These are phyloP conservation scores for Cocos nucifera DNA, from an alignment of 176 grass and related monocot species.

Conservation along the genomic window DNA sequence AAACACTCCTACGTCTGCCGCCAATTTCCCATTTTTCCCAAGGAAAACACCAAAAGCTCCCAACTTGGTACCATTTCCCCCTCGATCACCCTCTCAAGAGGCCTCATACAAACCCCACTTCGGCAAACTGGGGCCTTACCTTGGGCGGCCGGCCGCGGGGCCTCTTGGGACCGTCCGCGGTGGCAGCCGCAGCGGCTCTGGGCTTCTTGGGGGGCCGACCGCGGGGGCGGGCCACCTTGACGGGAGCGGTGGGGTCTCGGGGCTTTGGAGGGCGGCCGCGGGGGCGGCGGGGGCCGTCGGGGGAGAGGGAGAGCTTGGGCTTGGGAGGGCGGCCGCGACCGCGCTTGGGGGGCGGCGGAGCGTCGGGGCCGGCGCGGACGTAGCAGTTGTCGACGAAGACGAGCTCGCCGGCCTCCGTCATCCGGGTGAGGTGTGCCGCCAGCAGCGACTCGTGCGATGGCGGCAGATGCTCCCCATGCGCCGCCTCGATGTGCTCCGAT, in stretches of 20 bases:
- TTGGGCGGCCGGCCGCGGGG: conserved; percentile 12
- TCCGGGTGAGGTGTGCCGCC: conserved; percentile 4
- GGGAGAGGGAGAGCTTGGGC: neutral
- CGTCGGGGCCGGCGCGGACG: neutral
- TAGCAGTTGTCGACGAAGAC: neutral
- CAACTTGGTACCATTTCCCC: too few species aligned
- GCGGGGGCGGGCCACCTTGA: conserved; percentile 8
- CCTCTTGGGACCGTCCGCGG: neutral
- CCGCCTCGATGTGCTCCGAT: neutral
- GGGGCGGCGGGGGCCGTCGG: neutral
- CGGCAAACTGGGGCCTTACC: conserved; percentile 4
- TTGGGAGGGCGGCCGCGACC: too few species aligned
- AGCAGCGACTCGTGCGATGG: conserved; percentile 2
- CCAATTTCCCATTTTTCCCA: too few species aligned
- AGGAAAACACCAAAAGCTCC: too few species aligned
- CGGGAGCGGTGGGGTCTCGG: neutral
- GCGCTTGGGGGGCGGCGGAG: too few species aligned
- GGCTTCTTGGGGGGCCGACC: conserved; percentile 3
- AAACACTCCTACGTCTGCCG: too few species aligned
- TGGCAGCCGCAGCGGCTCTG: neutral
- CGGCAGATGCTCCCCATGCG: neutral
- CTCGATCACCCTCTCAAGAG: too few species aligned
- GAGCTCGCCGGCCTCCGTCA: conserved; percentile 3
- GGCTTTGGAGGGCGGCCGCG: neutral
- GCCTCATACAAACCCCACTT: conserved; percentile 17